A percentile compares a stretch with the other conserved stretches of the same genome.
These are phyloP conservation scores for Thraustochytrium sp. DNA, from an alignment of 352 stramenopile species.

Conservation along the genomic window DNA sequence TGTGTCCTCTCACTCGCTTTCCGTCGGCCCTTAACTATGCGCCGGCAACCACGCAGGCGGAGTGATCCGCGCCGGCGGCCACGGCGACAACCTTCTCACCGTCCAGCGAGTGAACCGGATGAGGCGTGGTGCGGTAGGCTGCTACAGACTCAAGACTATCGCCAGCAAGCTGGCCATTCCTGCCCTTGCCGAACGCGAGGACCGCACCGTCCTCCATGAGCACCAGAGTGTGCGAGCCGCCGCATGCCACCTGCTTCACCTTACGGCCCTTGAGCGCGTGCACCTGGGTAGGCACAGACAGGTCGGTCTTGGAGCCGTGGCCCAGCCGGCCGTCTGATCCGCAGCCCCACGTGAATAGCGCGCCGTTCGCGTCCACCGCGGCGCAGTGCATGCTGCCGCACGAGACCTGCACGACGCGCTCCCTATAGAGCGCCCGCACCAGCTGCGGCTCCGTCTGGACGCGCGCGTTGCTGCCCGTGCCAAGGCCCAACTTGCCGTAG, in stretches of 20 bases:
- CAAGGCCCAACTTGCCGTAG: slow-evolving; percentile 54
- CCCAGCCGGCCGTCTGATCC: slow-evolving; percentile 18
- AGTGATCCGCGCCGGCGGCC: neutral
- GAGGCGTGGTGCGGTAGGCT: neutral
- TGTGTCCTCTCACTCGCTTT: no score
- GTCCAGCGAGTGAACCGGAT: neutral
- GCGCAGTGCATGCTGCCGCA: slow-evolving; percentile 28
- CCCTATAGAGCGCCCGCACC: neutral
- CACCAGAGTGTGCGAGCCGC: slow-evolving; percentile 13
- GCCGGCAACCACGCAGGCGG: neutral
- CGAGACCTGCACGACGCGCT: slow-evolving; percentile 16
- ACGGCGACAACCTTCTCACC: neutral
- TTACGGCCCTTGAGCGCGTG: slow-evolving; percentile 9
- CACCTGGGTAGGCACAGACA: neutral
- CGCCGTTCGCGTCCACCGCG: neutral
- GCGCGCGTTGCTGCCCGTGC: neutral
- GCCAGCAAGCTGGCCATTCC: slow-evolving; percentile 33
- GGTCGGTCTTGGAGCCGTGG: neutral
- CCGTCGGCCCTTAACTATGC: no score
- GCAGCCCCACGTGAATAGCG: slow-evolving; percentile 31
- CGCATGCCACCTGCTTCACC: slow-evolving; percentile 10
- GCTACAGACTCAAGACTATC: slow-evolving; percentile 21
- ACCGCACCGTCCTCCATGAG: slow-evolving; percentile 1
- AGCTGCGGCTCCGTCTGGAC: neutral
- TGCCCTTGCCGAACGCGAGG: slow-evolving; percentile 16